These are phyloP conservation scores for Macaranga tanarius DNA, from an alignment of 441 rosid genomes.

Conservation along the genomic window DNA sequence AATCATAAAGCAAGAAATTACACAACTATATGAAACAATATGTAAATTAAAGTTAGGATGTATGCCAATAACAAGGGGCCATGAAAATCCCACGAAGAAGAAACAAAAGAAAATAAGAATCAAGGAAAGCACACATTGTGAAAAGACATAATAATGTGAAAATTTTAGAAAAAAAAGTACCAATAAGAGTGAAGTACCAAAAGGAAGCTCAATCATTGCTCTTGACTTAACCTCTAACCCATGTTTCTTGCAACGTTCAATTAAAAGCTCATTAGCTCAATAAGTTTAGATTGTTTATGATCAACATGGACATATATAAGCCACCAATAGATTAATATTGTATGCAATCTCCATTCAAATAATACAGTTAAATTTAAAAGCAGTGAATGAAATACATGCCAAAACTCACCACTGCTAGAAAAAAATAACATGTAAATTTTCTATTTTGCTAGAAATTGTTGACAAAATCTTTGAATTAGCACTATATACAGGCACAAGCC, in stretches of 20 bases:
- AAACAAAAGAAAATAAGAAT: no score
- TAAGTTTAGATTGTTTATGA: conserved; percentile 90
- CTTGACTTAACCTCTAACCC: conserved; percentile 72
- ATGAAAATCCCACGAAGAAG: no score
- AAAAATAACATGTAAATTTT: no score
- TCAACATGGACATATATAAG: conserved; percentile 87
- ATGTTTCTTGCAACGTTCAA: conserved; percentile 82
- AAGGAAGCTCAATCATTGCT: conserved; percentile 86
- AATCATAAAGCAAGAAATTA: no score
- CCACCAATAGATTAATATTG: conserved; percentile 25
- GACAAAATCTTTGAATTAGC: neutral
- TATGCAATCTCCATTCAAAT: conserved; percentile 24
- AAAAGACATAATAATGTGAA: neutral
- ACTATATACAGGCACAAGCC: neutral
- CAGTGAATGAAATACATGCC: no score
- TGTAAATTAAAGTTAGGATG: no score
- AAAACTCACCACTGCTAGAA: no score
- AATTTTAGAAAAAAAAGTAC: neutral
- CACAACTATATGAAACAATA: no score
- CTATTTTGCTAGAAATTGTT: no score
- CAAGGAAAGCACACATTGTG: no score
- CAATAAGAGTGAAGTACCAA: conserved; percentile 48
- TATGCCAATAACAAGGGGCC: no score
- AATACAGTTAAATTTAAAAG: no score
- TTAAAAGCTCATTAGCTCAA: conserved; percentile 76